Conservation (phyloP, 1,284 basidiomycete species). For the Cutaneotrichosporon sp. region DNA sequence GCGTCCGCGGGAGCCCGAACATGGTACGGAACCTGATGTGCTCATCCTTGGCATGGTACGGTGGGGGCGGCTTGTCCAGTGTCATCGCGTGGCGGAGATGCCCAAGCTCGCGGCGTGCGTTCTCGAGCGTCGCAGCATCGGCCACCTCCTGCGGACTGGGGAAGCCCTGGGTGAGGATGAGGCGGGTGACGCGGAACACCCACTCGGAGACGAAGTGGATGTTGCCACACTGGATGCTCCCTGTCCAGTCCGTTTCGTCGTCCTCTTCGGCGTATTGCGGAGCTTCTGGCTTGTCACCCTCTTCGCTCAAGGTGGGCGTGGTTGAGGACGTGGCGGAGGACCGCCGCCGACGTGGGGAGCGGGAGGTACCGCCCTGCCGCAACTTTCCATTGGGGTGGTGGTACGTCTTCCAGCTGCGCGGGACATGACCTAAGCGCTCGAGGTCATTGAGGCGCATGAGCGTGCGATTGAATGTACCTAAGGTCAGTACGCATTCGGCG, state of each 20-base stretch:
- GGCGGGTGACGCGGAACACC: background rate
- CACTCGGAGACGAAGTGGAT: background rate
- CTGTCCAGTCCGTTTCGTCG: background rate
- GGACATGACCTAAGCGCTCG: background rate
- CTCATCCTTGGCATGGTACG: background rate
- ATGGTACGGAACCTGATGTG: background rate
- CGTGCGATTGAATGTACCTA: background rate
- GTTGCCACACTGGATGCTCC: background rate
- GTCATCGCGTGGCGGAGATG: background rate
- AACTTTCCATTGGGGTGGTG: background rate
- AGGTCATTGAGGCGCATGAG: background rate
- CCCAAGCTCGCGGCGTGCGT: background rate
- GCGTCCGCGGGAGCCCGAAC: background rate
- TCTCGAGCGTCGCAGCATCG: background rate
- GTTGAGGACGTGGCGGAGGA: too few relatives aligned
- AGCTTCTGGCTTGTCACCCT: too few relatives aligned
- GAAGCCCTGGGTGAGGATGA: background rate
- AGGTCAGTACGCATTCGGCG: too few relatives aligned
- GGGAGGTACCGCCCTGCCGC: background rate
- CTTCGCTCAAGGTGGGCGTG: too few relatives aligned
- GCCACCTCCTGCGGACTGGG: background rate
- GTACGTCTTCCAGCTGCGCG: background rate
- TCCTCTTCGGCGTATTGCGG: background rate
- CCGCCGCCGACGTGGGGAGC: background rate
- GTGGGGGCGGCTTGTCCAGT: background rate